Percentiles rank a stretch among this genome's conserved stretches.
These are phyloP conservation scores for Eutrema heterophyllum DNA, from an alignment of 345 rosid genomes.

Conservation along the genomic window DNA sequence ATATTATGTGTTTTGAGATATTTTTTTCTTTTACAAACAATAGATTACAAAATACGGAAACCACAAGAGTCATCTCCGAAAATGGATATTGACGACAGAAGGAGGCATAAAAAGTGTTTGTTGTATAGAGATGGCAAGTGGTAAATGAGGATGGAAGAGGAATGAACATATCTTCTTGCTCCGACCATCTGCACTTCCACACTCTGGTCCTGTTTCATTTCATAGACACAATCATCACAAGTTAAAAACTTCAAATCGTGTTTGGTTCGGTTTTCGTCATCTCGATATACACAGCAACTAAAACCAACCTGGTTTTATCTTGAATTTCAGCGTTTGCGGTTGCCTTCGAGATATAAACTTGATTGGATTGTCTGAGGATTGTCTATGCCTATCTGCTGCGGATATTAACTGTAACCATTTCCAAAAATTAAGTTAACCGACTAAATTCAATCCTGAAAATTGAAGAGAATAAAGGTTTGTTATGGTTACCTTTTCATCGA, in stretches of 20 bases:
- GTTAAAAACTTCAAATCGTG: not conserved
- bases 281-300: not conserved
- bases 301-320: constrained; percentile 77
- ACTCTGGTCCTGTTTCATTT: constrained; percentile 74
- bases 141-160: constrained; percentile 89
- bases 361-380: constrained; percentile 73
- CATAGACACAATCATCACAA: not conserved
- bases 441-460: not conserved
- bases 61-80: constrained; percentile 49
- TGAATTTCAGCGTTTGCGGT: constrained; percentile 61
- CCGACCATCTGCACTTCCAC: constrained; percentile 58
- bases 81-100: constrained; percentile 80
- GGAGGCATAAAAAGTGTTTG: constrained; percentile 70
- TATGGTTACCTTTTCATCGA: constrained; percentile 73
- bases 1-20: not conserved
- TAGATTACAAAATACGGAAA: constrained; percentile 14
- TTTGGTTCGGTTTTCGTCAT: not conserved
- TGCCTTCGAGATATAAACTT: constrained; percentile 75
- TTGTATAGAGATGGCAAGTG: constrained; percentile 83
- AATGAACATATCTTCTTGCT: constrained; percentile 71
- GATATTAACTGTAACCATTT: constrained; percentile 65
- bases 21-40: constrained; percentile 4
- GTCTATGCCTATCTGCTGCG: constrained; percentile 70
- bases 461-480: not conserved
- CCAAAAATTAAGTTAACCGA: not conserved